Evolutionary conservation across 202 grass and related monocot species (phyloP).

Genomic region (Schoenoplectus triqueter): DNA sequence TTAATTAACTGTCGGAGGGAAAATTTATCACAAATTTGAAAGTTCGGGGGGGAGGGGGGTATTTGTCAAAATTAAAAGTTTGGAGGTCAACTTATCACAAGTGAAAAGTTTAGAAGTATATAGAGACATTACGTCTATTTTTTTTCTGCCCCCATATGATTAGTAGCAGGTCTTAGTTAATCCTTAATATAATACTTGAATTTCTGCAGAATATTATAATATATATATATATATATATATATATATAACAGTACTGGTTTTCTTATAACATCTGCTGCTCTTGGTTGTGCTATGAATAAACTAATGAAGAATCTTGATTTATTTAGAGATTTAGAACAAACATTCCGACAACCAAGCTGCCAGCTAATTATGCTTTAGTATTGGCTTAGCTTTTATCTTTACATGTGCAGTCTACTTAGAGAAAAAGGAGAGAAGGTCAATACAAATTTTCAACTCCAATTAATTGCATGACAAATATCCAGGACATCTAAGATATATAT

Average conservation of each 20-base stretch:
- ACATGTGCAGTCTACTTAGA: conserved; percentile 16
- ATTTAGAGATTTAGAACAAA: conserved; percentile 25
- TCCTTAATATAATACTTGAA: too few species aligned
- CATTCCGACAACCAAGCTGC: conserved; percentile 28
- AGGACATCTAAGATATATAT: background rate
- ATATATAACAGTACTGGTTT: background rate
- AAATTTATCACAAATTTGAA: too few species aligned
- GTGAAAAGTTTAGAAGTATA: too few species aligned
- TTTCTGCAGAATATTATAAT: too few species aligned
- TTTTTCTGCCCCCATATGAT: too few species aligned
- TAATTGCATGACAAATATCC: conserved; percentile 9
- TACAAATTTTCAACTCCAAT: background rate
- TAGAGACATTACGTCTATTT: too few species aligned
- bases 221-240: too few species aligned
- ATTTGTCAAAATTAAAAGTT: too few species aligned
- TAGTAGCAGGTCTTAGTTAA: too few species aligned
- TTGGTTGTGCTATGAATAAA: background rate
- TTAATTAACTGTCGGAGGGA: too few species aligned
- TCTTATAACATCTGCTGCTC: background rate
- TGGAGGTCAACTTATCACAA: too few species aligned
- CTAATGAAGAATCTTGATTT: conserved; percentile 27
- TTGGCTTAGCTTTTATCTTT: background rate
- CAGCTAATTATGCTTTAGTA: conserved; percentile 15
- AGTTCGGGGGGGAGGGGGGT: too few species aligned
- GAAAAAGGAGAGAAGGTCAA: background rate